Evolutionary conservation across 2,329 filamentous ascomycete genomes (phyloP).

Genomic region (Tolypocladium ophioglossoides): DNA sequence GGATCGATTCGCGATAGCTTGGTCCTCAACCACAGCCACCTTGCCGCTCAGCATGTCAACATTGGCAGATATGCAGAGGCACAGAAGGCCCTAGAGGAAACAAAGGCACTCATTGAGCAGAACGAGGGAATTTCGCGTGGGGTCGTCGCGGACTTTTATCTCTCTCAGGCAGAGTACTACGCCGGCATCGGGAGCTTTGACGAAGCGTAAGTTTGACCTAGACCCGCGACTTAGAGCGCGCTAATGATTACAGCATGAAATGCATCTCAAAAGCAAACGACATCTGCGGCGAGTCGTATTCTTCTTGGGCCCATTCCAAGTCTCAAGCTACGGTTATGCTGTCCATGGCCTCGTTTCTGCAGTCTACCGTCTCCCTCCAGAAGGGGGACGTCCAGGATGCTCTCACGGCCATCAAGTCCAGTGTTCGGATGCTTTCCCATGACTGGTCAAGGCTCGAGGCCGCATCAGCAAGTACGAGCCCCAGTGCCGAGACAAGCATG

Average conservation of each 20-base stretch:
- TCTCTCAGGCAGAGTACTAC: slow-evolving; percentile 66
- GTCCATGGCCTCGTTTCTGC: slow-evolving; percentile 36
- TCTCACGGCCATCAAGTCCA: slow-evolving; percentile 44
- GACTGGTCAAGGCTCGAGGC: slow-evolving; percentile 44
- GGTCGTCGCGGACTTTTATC: slow-evolving; percentile 43
- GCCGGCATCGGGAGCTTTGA: slow-evolving; percentile 55
- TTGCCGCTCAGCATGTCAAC: slow-evolving; percentile 42
- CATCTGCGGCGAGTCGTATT: slow-evolving; percentile 17
- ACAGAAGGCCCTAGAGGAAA: slow-evolving; percentile 43
- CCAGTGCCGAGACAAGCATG: slow-evolving; percentile 16
- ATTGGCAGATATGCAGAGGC: slow-evolving; percentile 43
- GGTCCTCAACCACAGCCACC: slow-evolving; percentile 33
- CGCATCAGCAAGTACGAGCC: slow-evolving; percentile 7
- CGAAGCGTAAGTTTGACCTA: slow-evolving; percentile 36
- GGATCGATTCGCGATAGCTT: slow-evolving; percentile 25
- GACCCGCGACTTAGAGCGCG: neutral
- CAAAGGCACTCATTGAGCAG: slow-evolving; percentile 35
- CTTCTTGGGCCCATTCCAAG: slow-evolving; percentile 23
- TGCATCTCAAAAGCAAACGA: slow-evolving; percentile 29
- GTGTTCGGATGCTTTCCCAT: slow-evolving; percentile 43
- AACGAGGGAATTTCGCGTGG: slow-evolving; percentile 27
- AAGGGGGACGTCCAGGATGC: slow-evolving; percentile 48
- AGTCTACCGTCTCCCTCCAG: slow-evolving; percentile 55
- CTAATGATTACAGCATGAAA: slow-evolving; percentile 11
- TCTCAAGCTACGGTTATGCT: slow-evolving; percentile 19